Percentiles rank a stretch among this genome's conserved stretches.
Evolutionary conservation across 441 rosid genomes (phyloP).

Genomic region (Dalechampia spathulata): DNA sequence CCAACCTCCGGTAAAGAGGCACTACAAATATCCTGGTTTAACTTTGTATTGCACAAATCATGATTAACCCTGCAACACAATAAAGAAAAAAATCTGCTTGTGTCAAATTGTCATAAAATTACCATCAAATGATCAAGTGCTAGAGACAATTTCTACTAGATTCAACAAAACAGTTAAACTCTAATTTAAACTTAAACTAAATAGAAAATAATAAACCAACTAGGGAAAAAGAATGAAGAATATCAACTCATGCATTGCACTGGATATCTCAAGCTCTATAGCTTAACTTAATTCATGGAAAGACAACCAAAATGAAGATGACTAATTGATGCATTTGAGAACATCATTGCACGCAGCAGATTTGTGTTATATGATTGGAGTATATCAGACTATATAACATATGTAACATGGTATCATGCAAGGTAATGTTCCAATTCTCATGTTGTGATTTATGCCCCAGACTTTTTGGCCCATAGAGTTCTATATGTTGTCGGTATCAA

Average conservation of each 20-base stretch:
- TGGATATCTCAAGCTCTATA: not conserved
- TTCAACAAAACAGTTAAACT: not conserved
- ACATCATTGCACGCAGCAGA: too few relatives aligned
- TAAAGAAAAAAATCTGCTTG: conserved; percentile 9
- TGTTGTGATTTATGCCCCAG: too few relatives aligned
- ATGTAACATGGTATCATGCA: too few relatives aligned
- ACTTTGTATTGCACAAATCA: conserved; percentile 25
- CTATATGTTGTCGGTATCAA: too few relatives aligned
- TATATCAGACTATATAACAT: too few relatives aligned
- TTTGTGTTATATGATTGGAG: too few relatives aligned
- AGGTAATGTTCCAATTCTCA: too few relatives aligned
- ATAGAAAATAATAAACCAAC: too few relatives aligned
- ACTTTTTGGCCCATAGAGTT: too few relatives aligned
- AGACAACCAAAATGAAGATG: conserved; percentile 1
- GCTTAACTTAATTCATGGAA: not conserved
- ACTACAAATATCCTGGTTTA: conserved; percentile 18
- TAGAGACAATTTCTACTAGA: not conserved
- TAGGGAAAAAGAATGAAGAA: too few relatives aligned
- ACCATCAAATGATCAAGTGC: not conserved
- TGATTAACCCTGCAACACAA: conserved; percentile 32
- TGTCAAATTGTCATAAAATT: not conserved
- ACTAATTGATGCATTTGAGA: not conserved
- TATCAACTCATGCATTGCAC: too few relatives aligned
- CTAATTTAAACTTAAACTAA: too few relatives aligned
- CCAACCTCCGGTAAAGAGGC: conserved; percentile 30